Percentiles rank a stretch among this genome's conserved stretches.
Conservation (phyloP, 2,329 filamentous ascomycete species). For the Trichoderma endophyticum region DNA sequence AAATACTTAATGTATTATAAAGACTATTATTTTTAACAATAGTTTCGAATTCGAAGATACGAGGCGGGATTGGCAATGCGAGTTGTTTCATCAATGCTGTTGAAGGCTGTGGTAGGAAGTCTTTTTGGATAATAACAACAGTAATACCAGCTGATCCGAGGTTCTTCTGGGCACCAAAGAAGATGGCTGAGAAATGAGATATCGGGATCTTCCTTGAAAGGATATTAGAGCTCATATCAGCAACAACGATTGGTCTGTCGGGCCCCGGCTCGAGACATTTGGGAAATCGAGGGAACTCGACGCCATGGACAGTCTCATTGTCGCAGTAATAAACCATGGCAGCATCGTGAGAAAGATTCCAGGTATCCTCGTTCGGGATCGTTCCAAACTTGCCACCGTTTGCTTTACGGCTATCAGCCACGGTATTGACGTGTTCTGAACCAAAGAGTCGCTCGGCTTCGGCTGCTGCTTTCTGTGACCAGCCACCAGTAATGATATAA, state of each 20-base stretch:
- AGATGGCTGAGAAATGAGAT: slow-evolving; percentile 74
- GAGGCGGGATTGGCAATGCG: slow-evolving; percentile 70
- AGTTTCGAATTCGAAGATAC: slow-evolving; percentile 79
- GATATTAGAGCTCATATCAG: slow-evolving; percentile 95
- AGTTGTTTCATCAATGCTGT: slow-evolving; percentile 64
- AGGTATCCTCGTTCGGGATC: slow-evolving; percentile 74
- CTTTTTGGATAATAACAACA: slow-evolving; percentile 80
- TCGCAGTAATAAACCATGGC: slow-evolving; percentile 86
- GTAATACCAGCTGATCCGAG: slow-evolving; percentile 83
- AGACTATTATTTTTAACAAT: slow-evolving; percentile 91
- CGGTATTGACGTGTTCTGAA: slow-evolving; percentile 62
- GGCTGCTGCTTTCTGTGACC: slow-evolving; percentile 81
- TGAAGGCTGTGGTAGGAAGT: slow-evolving; percentile 67
- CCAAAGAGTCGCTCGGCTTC: slow-evolving; percentile 63
- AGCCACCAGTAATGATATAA: slow-evolving; percentile 76
- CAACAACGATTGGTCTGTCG: slow-evolving; percentile 72
- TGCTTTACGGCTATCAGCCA: slow-evolving; percentile 56
- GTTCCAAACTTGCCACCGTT: slow-evolving; percentile 79
- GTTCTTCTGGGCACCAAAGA: slow-evolving; percentile 95
- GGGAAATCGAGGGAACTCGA: slow-evolving; percentile 80
- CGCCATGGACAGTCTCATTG: slow-evolving; percentile 92
- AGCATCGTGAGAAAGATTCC: slow-evolving; percentile 67
- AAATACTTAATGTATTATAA: slow-evolving; percentile 95
- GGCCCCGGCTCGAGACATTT: slow-evolving; percentile 54
- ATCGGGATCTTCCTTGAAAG: slow-evolving; percentile 73